Base-by-base conservation (phyloP, 805 yeast species). In the Cyberlindnera saturnus region DNA sequence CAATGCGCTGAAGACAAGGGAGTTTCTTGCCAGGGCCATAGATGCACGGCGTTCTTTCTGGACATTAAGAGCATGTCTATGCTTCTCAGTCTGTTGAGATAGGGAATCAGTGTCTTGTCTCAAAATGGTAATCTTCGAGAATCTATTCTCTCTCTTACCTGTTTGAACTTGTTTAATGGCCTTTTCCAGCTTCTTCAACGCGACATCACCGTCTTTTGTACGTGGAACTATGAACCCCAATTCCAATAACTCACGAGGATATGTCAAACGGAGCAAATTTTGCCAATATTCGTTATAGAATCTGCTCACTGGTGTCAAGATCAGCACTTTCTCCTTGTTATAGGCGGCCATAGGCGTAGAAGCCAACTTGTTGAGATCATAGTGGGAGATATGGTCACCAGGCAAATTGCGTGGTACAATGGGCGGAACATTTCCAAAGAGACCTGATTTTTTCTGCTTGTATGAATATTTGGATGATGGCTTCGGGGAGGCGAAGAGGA, bases 1-100 rank as follows among this genome's bases (percentile, higher is more conserved):
- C 38, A 93, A 69, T 1, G 97, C 80, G 9, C 97, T 85, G 66
- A 89, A 88, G 39, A 93, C 71, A 45, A 93, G 69, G 33, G 96
- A 89, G 69, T 93, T 93, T 61, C 99, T 75, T 3, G 98, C 96
- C 51, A 88, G 69, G 3, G 97, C 95, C 98, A 93, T 91, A 57
- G 81, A 80, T 5, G 85, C 64, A 53, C 99, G 79, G 62, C 99
- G 78, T 56, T 86, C 84, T 64, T 89, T 90, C 65, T 93, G 99
- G 23, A 81, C 95, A 20, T 65, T 67, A 49, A 85, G 67, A 4
- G 95, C 96, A 61, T 93, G 99, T 60, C 99, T 76, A 50, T 87
- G 95, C 64, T 86, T 84, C 62, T 93, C 99, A 34, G 55, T 52
- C 60, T 90, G 93, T 35, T 83, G 75, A 32, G 75, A 75, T 50